Conservation (phyloP, 768 basidiomycete species). For the Termitomyces heimii region DNA sequence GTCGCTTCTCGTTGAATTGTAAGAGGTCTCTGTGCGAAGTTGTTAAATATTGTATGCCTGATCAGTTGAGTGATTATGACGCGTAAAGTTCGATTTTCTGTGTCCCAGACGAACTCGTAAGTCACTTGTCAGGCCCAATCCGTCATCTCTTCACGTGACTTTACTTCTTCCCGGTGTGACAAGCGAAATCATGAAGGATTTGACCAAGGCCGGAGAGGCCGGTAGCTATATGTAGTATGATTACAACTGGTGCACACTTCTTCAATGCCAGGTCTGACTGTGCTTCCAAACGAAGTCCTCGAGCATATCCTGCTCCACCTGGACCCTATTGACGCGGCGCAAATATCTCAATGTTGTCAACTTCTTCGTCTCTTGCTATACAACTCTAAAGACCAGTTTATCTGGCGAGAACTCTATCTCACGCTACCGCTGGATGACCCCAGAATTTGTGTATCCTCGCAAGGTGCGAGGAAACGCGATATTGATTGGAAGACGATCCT, state of each 20-base stretch:
- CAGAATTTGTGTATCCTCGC: slow-evolving; percentile 35
- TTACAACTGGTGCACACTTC: not conserved
- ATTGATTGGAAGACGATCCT: slow-evolving; percentile 51
- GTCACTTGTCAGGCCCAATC: not conserved
- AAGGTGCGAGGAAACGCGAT: slow-evolving; percentile 23
- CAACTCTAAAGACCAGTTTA: slow-evolving; percentile 31
- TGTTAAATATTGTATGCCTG: not conserved
- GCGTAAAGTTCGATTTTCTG: not conserved
- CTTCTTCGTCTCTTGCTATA: slow-evolving; percentile 40
- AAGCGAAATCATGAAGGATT: not conserved
- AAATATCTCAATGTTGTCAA: slow-evolving; percentile 44
- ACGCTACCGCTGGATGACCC: slow-evolving; percentile 60
- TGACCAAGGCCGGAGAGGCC: not conserved
- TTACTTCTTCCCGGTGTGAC: not conserved
- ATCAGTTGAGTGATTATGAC: not conserved
- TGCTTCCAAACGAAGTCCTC: slow-evolving; percentile 55
- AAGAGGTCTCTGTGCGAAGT: not conserved
- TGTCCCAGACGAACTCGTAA: not conserved
- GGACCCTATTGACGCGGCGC: slow-evolving; percentile 57
- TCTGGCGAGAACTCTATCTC: slow-evolving; percentile 69
- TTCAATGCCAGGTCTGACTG: not conserved
- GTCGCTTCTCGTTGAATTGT: not conserved
- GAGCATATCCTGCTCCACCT: slow-evolving; percentile 51
- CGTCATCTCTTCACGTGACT: not conserved
- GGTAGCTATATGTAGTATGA: not conserved